Percentiles rank a stretch among this genome's conserved stretches.
Evolutionary conservation across 805 yeast genomes (phyloP).

Genomic region (Zygosaccharomyces pseudorouxii): DNA sequence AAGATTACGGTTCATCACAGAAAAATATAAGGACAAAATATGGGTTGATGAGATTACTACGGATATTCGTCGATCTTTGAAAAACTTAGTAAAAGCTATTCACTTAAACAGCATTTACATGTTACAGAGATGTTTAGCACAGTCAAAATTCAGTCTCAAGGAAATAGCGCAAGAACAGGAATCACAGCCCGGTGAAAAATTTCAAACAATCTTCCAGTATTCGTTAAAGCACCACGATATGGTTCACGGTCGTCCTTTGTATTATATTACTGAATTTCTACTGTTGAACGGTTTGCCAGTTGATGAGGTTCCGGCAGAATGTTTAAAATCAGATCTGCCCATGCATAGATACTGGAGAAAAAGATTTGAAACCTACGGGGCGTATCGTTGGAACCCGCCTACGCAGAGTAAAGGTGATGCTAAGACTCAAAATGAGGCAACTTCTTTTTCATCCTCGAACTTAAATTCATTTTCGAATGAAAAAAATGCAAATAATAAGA

Average conservation of each 20-base stretch:
- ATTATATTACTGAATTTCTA: conserved; percentile 52
- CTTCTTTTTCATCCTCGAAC: not conserved
- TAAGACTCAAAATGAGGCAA: not conserved
- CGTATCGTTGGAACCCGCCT: conserved; percentile 2
- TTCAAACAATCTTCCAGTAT: conserved; percentile 41
- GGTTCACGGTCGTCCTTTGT: conserved; percentile 35
- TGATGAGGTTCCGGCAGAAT: conserved; percentile 31
- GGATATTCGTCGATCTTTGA: conserved; percentile 26
- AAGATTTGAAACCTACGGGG: conserved; percentile 35
- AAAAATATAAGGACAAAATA: conserved; percentile 57
- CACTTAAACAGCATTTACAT: conserved; percentile 41
- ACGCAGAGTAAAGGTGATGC: not conserved
- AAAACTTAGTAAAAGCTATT: conserved; percentile 47
- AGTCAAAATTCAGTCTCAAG: conserved; percentile 14
- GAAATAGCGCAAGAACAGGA: conserved; percentile 15
- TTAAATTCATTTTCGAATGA: conserved; percentile 5
- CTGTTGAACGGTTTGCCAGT: conserved; percentile 52
- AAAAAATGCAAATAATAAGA: conserved; percentile 6
- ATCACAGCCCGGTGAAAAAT: conserved; percentile 12
- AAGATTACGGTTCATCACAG: conserved; percentile 54
- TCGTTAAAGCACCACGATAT: conserved; percentile 46
- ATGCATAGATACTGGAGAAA: conserved; percentile 55
- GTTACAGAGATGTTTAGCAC: conserved; percentile 24
- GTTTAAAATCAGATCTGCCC: conserved; percentile 38
- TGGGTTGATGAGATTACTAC: conserved; percentile 30